Conservation (phyloP, 1,284 basidiomycete species). For the Ustilago bromivora region DNA sequence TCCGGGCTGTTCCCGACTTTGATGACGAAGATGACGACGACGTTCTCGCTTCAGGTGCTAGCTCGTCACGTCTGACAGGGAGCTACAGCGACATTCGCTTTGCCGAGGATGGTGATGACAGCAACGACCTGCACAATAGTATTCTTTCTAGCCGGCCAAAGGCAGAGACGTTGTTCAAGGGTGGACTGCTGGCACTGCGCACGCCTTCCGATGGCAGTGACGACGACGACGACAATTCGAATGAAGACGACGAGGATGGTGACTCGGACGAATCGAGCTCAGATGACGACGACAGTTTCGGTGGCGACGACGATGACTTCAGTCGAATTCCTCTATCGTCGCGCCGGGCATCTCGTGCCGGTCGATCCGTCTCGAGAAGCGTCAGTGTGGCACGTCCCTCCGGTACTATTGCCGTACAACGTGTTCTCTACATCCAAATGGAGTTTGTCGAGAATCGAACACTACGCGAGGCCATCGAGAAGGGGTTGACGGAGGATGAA, state of each 20-base stretch:
- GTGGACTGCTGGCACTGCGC: conserved; percentile 29
- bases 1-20: conserved; percentile 46
- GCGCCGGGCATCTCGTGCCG: conserved; percentile 35
- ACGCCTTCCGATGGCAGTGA: conserved; percentile 41
- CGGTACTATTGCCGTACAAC: conserved; percentile 70
- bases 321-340: conserved; percentile 47
- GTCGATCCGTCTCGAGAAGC: conserved; percentile 35
- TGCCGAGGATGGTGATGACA: conserved; percentile 71
- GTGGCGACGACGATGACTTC: conserved; percentile 46
- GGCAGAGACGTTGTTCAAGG: conserved; percentile 21
- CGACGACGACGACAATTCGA: conserved; percentile 20
- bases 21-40: conserved; percentile 66
- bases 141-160: conserved; percentile 17
- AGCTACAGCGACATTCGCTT: conserved; percentile 75
- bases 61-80: conserved; percentile 72
- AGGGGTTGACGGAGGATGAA: conserved; percentile 73
- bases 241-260: conserved; percentile 19
- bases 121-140: conserved; percentile 16
- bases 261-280: conserved; percentile 37
- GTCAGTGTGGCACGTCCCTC: conserved; percentile 21
- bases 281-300: conserved; percentile 38
- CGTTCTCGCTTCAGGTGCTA: conserved; percentile 64
- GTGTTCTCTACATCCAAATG: conserved; percentile 91
- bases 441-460: conserved; percentile 71
- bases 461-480: conserved; percentile 66